Percentiles rank a stretch among this genome's conserved stretches.
phyloP scores from a whole-genome alignment of 306 rosid genomes.

The Gynostemma pentaphyllum region DNA sequence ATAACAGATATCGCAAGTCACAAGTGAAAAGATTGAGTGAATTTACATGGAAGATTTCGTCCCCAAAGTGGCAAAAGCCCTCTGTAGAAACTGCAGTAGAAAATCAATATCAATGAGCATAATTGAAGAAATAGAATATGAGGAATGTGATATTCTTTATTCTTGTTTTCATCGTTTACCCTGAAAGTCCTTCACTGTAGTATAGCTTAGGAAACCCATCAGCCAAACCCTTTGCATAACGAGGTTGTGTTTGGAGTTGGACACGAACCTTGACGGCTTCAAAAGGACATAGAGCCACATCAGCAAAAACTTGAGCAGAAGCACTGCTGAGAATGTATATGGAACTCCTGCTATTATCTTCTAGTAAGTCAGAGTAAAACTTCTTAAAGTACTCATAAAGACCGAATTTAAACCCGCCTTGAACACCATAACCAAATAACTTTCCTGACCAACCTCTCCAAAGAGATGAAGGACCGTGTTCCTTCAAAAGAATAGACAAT shows the following conservation, averaged over 20 bases:
- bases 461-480: conserved; percentile 52
- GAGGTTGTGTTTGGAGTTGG: conserved; percentile 52
- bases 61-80: conserved; percentile 69
- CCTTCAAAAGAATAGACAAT: conserved; percentile 47
- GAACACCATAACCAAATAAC: conserved; percentile 55
- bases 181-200: conserved; percentile 38
- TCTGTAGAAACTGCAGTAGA: conserved; percentile 40
- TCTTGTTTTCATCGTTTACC: conserved; percentile 17
- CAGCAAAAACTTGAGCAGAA: conserved; percentile 57
- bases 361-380: conserved; percentile 32
- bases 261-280: conserved; percentile 56
- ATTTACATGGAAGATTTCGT: conserved; percentile 67
- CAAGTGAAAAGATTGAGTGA: conserved; percentile 15
- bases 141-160: neutral
- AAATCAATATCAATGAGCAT: conserved; percentile 3
- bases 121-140: neutral
- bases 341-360: conserved; percentile 25
- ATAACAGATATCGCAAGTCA: neutral
- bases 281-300: conserved; percentile 58
- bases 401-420: conserved; percentile 65
- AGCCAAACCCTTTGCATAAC: conserved; percentile 47
- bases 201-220: conserved; percentile 56
- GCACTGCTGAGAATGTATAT: conserved; percentile 60
- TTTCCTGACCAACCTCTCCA: conserved; percentile 88
- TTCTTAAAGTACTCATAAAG: conserved; percentile 69